Evolutionary conservation across 257 asterid species (phyloP), one percentile per base, ranked within the genome.

Genomic region (Solanum virginianum): DNA sequence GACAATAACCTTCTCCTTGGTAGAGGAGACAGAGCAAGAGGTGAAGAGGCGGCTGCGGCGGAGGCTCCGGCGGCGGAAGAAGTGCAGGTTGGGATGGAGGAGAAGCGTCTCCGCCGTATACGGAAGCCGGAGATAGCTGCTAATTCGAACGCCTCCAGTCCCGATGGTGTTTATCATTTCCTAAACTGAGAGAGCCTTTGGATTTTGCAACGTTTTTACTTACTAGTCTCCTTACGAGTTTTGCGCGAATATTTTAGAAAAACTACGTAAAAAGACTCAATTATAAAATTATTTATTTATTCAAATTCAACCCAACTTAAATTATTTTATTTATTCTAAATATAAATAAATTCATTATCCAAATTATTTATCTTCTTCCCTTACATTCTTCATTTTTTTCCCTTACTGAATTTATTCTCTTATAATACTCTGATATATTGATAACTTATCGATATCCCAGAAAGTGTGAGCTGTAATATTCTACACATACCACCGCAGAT

Each of bases 401-500:
- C n/a, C n/a, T n/a, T n/a, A 36, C 6, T 36, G 41, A 4, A 1
- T 36, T 36, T 36, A 36, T 4, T 36, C 6, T 36, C 6, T 36
- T 36, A 5, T 36, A 5, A 36, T 36, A 36, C 6, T 36, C 41
- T 4, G 41, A 6, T 36, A 36, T 36, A 36, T 36, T 36, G 41
- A 36, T 32, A 36, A 0, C 1, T 36, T 36, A 36, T 36, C 6
- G 6, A 5, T 36, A 36, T 36, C 41, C n/a, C n/a, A n/a, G n/a
- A n/a, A 14, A 26, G 57, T n/a, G 39, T 53, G 83, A 79, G 47
- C 47, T 80, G 69, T 77, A 85, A 60, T 59, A 79, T 79, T 56
- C 29, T 53, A 79, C 88, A 83, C 92, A 84, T 95, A 96, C 99
- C 98, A 96, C 49, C 99, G 95, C 86, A 96, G 90, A 91, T 96